phyloP scores from a whole-genome alignment of 139 green algal species.

The Coelastrella sp. region DNA sequence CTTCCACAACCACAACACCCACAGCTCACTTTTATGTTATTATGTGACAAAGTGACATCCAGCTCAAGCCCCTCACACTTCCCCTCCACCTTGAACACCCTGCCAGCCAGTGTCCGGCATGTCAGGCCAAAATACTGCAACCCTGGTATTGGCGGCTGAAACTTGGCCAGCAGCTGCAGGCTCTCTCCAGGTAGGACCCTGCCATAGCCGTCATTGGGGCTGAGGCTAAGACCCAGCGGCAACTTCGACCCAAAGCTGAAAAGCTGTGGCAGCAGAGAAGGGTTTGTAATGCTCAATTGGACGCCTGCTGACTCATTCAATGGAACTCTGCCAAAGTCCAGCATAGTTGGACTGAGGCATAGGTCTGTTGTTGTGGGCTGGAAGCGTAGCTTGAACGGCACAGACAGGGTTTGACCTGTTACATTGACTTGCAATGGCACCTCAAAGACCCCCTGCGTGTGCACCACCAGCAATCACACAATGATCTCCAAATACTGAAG shows the following conservation, averaged over 20 bases:
- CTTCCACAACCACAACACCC: not conserved
- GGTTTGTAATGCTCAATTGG: slow-evolving; percentile 64
- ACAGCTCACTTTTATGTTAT: slow-evolving; percentile 49
- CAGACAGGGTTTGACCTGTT: slow-evolving; percentile 65
- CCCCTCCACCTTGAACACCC: slow-evolving; percentile 63
- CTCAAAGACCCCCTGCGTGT: slow-evolving; percentile 50
- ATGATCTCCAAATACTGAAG: too few species aligned
- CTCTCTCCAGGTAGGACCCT: slow-evolving; percentile 66
- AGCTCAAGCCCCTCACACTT: slow-evolving; percentile 56
- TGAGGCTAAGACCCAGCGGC: slow-evolving; percentile 55
- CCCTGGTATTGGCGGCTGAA: slow-evolving; percentile 65
- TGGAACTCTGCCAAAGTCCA: slow-evolving; percentile 68
- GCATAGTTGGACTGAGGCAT: slow-evolving; percentile 50
- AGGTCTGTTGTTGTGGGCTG: slow-evolving; percentile 68
- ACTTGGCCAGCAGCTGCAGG: slow-evolving; percentile 56
- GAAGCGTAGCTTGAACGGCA: slow-evolving; percentile 62
- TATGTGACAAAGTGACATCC: slow-evolving; percentile 60
- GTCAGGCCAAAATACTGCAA: slow-evolving; percentile 54
- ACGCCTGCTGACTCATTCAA: slow-evolving; percentile 65
- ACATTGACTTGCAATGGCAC: slow-evolving; percentile 65
- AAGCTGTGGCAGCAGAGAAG: slow-evolving; percentile 63
- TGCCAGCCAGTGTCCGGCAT: slow-evolving; percentile 50
- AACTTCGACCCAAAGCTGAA: slow-evolving; percentile 64
- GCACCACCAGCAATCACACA: too few species aligned
- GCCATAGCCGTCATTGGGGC: slow-evolving; percentile 62